Percentiles rank a stretch among this genome's conserved stretches.
Conservation (phyloP, 2,329 filamentous ascomycete genomes). For the Davidsoniella virescens region DNA sequence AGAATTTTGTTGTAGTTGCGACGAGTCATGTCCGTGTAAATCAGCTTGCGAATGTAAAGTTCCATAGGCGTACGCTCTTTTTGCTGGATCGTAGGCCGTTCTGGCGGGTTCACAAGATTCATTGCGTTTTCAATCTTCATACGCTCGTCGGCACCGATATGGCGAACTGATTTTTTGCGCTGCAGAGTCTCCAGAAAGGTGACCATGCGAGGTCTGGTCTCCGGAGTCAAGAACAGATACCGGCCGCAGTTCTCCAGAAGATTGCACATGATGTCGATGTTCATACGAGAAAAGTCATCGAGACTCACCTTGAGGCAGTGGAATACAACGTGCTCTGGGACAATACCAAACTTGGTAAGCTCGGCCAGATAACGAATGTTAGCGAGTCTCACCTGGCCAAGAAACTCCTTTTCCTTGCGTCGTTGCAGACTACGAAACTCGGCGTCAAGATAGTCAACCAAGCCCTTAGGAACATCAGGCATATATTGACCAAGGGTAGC, state of each 20-base stretch:
- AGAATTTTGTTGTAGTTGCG: slow-evolving; percentile 85
- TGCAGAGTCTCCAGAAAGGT: slow-evolving; percentile 90
- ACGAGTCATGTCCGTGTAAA: slow-evolving; percentile 89
- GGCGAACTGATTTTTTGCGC: slow-evolving; percentile 88
- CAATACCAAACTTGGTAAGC: slow-evolving; percentile 92
- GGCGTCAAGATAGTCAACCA: slow-evolving; percentile 84
- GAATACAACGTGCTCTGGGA: slow-evolving; percentile 96
- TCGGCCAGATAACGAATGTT: slow-evolving; percentile 98
- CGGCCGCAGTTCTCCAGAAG: slow-evolving; percentile 91
- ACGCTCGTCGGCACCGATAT: slow-evolving; percentile 86
- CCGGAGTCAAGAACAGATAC: slow-evolving; percentile 79
- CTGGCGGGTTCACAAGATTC: slow-evolving; percentile 93
- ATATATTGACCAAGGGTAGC: slow-evolving; percentile 89
- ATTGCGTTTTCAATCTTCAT: slow-evolving; percentile 98
- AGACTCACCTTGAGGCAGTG: slow-evolving; percentile 95
- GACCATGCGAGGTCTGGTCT: slow-evolving; percentile 82
- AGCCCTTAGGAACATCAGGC: slow-evolving; percentile 78
- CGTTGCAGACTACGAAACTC: slow-evolving; percentile 94
- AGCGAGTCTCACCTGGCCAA: slow-evolving; percentile 80
- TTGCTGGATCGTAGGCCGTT: slow-evolving; percentile 84
- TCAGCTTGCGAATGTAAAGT: slow-evolving; percentile 76
- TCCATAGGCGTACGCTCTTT: slow-evolving; percentile 92
- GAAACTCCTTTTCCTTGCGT: slow-evolving; percentile 93
- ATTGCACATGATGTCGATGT: slow-evolving; percentile 96
- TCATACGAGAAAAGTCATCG: slow-evolving; percentile 96